Evolutionary conservation across 768 basidiomycete genomes (phyloP).

Genomic region (Russula griseocarnosa): DNA sequence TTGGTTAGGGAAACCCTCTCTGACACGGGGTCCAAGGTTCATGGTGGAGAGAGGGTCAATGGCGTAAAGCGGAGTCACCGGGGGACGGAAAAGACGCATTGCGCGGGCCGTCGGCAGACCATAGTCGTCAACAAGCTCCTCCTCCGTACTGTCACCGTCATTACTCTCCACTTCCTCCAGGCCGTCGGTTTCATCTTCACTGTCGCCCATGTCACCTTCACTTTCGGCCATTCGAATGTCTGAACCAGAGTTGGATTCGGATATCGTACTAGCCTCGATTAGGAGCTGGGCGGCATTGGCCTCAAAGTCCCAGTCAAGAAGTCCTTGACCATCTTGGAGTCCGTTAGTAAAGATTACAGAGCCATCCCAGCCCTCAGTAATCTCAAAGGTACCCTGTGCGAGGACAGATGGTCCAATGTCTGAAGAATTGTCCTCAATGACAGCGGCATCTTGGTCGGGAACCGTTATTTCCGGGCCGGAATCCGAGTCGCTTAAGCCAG

Average conservation of each 20-base stretch:
- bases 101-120: constrained; percentile 72
- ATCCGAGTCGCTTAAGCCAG: constrained; percentile 59
- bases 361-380: constrained; percentile 72
- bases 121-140: constrained; percentile 74
- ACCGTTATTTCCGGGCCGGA: constrained; percentile 41
- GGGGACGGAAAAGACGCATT: constrained; percentile 67
- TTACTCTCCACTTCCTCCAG: constrained; percentile 34
- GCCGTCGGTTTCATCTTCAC: constrained; percentile 43
- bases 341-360: constrained; percentile 70
- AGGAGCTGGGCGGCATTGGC: constrained; percentile 48
- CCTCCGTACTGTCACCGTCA: constrained; percentile 77
- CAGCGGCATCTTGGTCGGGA: constrained; percentile 31
- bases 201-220: constrained; percentile 38
- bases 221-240: constrained; percentile 49
- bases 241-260: constrained; percentile 37
- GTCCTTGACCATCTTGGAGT: constrained; percentile 49
- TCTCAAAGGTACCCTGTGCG: constrained; percentile 48
- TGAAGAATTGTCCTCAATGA: constrained; percentile 35
- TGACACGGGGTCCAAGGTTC: constrained; percentile 47
- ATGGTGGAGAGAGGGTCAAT: constrained; percentile 77
- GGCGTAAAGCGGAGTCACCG: constrained; percentile 48
- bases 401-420: constrained; percentile 8
- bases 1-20: constrained; percentile 34
- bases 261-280: constrained; percentile 46
- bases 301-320: constrained; percentile 69